phyloP scores from a whole-genome alignment of 352 stramenopile species.

The Elongisporangium prolatum region DNA sequence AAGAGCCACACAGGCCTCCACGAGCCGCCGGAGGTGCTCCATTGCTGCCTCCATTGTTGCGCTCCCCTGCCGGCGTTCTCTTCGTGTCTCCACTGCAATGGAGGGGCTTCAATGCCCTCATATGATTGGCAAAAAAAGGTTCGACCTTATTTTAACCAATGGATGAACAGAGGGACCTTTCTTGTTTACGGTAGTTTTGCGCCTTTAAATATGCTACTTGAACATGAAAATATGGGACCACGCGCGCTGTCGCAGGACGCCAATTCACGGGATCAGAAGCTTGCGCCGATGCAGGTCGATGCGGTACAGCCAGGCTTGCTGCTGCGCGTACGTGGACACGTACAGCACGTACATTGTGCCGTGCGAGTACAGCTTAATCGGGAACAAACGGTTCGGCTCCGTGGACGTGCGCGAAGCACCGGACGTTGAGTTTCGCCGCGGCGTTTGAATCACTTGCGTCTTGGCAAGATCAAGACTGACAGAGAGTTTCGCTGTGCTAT shows the following conservation, averaged over 20 bases:
- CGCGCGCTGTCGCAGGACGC: conserved; percentile 1
- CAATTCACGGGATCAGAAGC: conserved; percentile 60
- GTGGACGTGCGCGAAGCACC: conserved; percentile 22
- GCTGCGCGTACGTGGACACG: conserved; percentile 70
- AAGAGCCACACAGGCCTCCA: conserved; percentile 30
- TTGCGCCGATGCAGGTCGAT: conserved; percentile 68
- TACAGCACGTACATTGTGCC: conserved; percentile 71
- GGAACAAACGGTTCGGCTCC: conserved; percentile 43
- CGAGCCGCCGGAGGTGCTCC: conserved; percentile 36
- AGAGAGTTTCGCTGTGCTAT: conserved; percentile 66
- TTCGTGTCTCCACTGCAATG: background rate
- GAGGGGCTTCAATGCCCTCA: conserved; percentile 6
- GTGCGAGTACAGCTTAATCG: conserved; percentile 67
- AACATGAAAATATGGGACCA: conserved; percentile 11
- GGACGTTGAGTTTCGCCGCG: background rate
- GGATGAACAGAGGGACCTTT: background rate
- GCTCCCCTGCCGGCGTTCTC: conserved; percentile 12
- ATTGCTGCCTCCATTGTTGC: conserved; percentile 32
- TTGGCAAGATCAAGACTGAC: conserved; percentile 73
- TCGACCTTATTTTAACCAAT: background rate
- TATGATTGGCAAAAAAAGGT: conserved; percentile 33
- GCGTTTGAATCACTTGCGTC: conserved; percentile 52
- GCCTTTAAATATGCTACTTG: conserved; percentile 4
- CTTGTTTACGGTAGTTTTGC: background rate
- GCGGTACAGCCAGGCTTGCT: conserved; percentile 78